These are phyloP conservation scores for Raddia guianensis DNA, from an alignment of 176 grass and related monocot species.

Conservation along the genomic window DNA sequence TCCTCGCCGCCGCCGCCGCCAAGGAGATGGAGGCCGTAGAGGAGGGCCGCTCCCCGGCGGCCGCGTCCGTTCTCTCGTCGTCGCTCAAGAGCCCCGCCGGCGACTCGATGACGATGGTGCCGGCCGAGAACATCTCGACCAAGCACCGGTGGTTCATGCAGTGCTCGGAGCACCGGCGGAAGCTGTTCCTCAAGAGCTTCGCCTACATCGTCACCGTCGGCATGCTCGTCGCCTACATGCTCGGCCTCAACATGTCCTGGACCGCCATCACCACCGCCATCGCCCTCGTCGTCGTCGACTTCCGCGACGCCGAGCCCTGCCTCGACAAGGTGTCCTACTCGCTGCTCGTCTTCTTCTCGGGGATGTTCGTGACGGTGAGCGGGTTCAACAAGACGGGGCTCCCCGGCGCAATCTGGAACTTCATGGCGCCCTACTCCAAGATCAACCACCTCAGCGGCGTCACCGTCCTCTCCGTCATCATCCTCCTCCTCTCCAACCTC, in stretches of 20 bases:
- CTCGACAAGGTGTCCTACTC: constrained; percentile 98
- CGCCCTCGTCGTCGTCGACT: constrained; percentile 87
- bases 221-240: constrained; percentile 80
- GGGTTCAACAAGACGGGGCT: constrained; percentile 95
- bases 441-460: constrained; percentile 70
- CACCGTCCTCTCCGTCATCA: constrained; percentile 70
- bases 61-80: constrained; percentile 11
- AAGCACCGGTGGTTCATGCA: constrained; percentile 55
- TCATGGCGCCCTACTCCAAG: constrained; percentile 84
- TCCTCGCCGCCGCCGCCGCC: neutral
- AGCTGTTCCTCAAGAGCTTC: constrained; percentile 69
- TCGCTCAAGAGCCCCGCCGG: constrained; percentile 45
- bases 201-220: constrained; percentile 79
- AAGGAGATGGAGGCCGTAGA: constrained; percentile 50
- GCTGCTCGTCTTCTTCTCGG: constrained; percentile 89
- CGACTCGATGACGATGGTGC: constrained; percentile 51
- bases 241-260: constrained; percentile 98
- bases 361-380: constrained; percentile 97
- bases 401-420: constrained; percentile 78
- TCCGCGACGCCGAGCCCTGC: constrained; percentile 75
- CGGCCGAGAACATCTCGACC: constrained; percentile 53
- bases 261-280: constrained; percentile 86
- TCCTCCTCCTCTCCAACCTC: constrained; percentile 90
- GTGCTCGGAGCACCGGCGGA: constrained; percentile 58
- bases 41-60: constrained; percentile 54